phyloP scores from a whole-genome alignment of 2,329 filamentous ascomycete genomes.

The Colletotrichum spinosum region DNA sequence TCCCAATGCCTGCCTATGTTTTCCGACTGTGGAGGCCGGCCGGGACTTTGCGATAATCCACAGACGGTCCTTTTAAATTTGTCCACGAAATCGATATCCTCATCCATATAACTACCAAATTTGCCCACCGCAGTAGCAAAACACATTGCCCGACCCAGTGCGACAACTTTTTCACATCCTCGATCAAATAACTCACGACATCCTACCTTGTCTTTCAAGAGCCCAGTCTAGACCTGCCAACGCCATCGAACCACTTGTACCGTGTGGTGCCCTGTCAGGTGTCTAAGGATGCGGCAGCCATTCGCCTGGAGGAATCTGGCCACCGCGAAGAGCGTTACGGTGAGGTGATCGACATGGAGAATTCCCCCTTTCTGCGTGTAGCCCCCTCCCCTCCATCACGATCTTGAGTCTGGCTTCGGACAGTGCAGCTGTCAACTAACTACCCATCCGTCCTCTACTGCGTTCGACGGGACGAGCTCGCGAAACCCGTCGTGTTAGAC shows the following conservation, averaged over 20 bases:
- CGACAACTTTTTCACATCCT: not conserved
- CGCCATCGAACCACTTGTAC: conserved; percentile 33
- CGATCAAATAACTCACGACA: not conserved
- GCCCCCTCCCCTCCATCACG: conserved; percentile 18
- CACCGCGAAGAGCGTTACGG: conserved; percentile 26
- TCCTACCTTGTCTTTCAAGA: conserved; percentile 17
- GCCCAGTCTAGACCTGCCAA: conserved; percentile 31
- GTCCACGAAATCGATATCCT: not conserved
- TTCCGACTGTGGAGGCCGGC: conserved; percentile 1
- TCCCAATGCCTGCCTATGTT: not conserved
- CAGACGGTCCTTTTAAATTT: conserved; percentile 11
- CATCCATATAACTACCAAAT: not conserved
- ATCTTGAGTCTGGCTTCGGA: conserved; percentile 20
- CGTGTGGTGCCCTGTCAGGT: conserved; percentile 16
- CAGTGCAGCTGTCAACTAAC: conserved; percentile 17
- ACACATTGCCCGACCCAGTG: not conserved
- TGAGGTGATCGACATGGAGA: conserved; percentile 26
- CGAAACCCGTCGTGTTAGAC: conserved; percentile 23
- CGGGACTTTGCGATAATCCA: conserved; percentile 4
- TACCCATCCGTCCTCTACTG: conserved; percentile 5
- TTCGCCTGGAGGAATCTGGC: conserved; percentile 29
- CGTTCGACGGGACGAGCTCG: conserved; percentile 16
- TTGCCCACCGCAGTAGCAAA: not conserved
- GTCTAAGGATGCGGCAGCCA: conserved; percentile 28
- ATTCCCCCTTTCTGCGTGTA: conserved; percentile 16